Evolutionary conservation across 805 yeast genomes (phyloP), one percentile per base, ranked within the genome.

Genomic region (Lipomyces lipofer): DNA sequence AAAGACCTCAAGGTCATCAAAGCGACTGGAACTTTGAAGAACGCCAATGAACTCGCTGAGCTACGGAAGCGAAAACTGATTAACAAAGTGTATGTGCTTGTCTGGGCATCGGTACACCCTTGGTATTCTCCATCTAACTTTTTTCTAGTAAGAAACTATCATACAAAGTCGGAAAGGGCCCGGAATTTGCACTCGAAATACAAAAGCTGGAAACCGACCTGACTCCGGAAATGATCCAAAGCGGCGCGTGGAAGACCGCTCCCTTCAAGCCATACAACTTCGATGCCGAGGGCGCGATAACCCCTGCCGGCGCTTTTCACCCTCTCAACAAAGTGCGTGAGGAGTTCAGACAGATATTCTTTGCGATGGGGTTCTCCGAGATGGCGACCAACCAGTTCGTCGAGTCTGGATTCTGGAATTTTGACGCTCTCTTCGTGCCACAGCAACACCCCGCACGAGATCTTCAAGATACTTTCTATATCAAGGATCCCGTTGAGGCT

Each of bases 381-480:
- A 94, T 94, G 99, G 97, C 99, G 57, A 86, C 99, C 24, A 92
- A 92, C 73, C 97, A 92, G 73, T 94, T 91, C 71, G 99, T 94
- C 49, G 99, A 94, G 70, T 82, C 94, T 15, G 98, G 98, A 3
- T 94, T 94, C 83, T 94, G 99, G 99, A 94, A 94, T 75, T 94
- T 94, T 69, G 99, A 94, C 72, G 83, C 99, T 2, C 79, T 94
- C 67, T 94, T 76, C 67, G 99, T 94, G 51, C 99, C 99, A 52
- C 99, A 94, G 76, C 98, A 94, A 76, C 99, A 94, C 76, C 99
- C 99, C 15, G 99, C 99, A 47, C 85, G 99, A 77, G 99, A 94
- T 71, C 79, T 94, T 71, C 99, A 94, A 75, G 99, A 94, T 75
- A 94, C 99, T 56, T 94, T 94, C 78, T 94, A 94, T 75, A 79